These are phyloP conservation scores for Candolleomyces efflorescens DNA, from an alignment of 768 basidiomycete genomes.

Conservation along the genomic window DNA sequence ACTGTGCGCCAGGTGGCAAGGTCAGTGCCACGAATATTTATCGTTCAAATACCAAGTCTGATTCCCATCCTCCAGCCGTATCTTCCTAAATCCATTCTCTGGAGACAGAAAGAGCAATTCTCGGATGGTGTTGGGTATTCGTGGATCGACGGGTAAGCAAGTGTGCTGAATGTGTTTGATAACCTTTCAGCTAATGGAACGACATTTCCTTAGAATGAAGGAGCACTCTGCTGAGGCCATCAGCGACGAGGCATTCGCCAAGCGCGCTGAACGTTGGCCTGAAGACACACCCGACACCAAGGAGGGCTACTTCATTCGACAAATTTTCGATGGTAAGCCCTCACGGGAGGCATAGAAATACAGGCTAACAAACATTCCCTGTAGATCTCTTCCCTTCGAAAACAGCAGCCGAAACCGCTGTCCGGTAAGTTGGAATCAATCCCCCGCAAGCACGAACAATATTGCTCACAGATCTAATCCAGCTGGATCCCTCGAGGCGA, in stretches of 20 bases:
- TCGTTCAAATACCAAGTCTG: neutral
- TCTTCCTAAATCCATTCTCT: constrained; percentile 89
- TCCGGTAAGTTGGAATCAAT: constrained; percentile 52
- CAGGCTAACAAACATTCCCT: too few species aligned
- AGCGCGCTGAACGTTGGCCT: constrained; percentile 71
- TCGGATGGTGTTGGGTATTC: constrained; percentile 98
- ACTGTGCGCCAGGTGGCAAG: constrained; percentile 76
- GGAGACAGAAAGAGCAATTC: constrained; percentile 99
- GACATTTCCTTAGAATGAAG: constrained; percentile 63
- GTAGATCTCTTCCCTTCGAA: constrained; percentile 79
- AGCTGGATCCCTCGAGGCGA: constrained; percentile 94
- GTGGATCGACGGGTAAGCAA: constrained; percentile 89
- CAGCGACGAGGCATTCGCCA: constrained; percentile 77
- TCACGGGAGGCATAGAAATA: too few species aligned
- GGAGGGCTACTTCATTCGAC: constrained; percentile 91
- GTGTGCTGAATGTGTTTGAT: neutral
- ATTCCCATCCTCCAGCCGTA: constrained; percentile 56
- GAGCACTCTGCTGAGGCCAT: constrained; percentile 72
- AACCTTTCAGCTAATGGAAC: neutral
- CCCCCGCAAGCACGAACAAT: constrained; percentile 7
- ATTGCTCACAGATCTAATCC: constrained; percentile 11
- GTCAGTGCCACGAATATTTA: constrained; percentile 24
- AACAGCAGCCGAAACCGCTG: constrained; percentile 86
- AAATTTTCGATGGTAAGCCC: constrained; percentile 82
- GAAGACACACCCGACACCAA: constrained; percentile 89